Evolutionary conservation across 441 rosid species (phyloP).

Genomic region (Bruguiera hainesii): DNA sequence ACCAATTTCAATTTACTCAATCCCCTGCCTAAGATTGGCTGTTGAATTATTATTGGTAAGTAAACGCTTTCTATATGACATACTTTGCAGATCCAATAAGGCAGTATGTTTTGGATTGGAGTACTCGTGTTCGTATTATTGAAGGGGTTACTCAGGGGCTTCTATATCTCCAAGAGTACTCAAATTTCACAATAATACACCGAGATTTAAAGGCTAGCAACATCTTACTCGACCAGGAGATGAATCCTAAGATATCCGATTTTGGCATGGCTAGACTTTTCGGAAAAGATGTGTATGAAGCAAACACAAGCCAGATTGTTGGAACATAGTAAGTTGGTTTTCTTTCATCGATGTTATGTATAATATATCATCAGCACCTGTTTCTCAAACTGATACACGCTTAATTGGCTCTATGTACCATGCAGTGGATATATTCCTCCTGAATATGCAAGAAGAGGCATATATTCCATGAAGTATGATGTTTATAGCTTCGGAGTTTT

Average conservation of each 20-base stretch:
- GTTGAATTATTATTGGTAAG: no score
- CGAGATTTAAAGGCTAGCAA: conserved; percentile 36
- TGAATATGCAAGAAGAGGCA: conserved; percentile 1
- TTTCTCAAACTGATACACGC: not conserved
- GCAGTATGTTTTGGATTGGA: conserved; percentile 25
- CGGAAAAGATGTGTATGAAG: conserved; percentile 22
- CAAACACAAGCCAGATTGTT: conserved; percentile 24
- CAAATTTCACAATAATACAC: conserved; percentile 32
- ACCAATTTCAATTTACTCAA: not conserved
- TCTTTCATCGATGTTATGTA: not conserved
- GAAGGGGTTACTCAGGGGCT: conserved; percentile 37
- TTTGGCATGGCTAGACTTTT: conserved; percentile 34
- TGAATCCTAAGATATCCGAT: conserved; percentile 31
- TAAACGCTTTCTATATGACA: no score
- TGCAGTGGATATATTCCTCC: conserved; percentile 12
- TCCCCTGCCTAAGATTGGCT: not conserved
- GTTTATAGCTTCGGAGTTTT: conserved; percentile 37
- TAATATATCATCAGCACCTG: not conserved
- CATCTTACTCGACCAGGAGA: conserved; percentile 24
- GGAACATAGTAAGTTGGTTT: conserved; percentile 34
- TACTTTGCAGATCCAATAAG: conserved; percentile 18
- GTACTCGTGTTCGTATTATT: conserved; percentile 25
- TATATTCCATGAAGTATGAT: conserved; percentile 33
- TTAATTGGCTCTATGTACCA: not conserved
- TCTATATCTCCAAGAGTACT: conserved; percentile 38